Base-by-base conservation (phyloP, 805 yeast species). In the Cyberlindnera saturnus region DNA sequence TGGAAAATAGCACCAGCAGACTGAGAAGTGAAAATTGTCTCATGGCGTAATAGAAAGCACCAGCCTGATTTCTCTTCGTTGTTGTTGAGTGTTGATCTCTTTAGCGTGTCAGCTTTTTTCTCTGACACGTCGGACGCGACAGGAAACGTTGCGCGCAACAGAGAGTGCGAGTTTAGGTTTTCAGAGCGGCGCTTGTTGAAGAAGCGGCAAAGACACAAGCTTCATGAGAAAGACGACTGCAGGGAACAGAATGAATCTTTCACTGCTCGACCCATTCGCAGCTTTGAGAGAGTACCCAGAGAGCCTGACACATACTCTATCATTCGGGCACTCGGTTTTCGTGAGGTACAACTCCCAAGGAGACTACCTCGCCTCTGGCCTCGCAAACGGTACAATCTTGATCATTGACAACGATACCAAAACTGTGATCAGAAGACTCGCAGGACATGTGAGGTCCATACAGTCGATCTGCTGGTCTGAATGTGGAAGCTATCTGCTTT, bases 231-330 rank as follows among this genome's bases (percentile, higher is more conserved):
- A 9, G 28, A 23, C 28, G 6, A n/a, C 11, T 26, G 32, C 32
- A 23, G 18, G 5, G 9, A 33, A 23, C 29, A 14, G 15, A 15
- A 86, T 86, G 93, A 90, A 90, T 61, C 68, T 89, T 30, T 72
- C 93, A 9, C 71, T 91, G 19, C 77, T 86, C 50, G 98, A 90
- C 62, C 97, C 97, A 3, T 87, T 88, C 61, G 79, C 91, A 2
- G 89, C 91, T 18, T 82, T 95, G 17, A 88, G 87, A 56, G 98
- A 90, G 58, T 90, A 77, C 55, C 98, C 98, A 0, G 96, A 90
- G 47, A 74, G 82, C 1, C 73, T 87, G n/a, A 75, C 84, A 2
- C 80, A 80, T 47, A 80, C 90, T 0, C 64, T 88, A 11, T 76
- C 75, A 11, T 79, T 78, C 42, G 82, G 88, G 2, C 79, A 75